Evolutionary conservation across 164 flowering plant genomes (phyloP), one percentile per base, ranked within the genome.

Genomic region (Vitis cinerea): DNA sequence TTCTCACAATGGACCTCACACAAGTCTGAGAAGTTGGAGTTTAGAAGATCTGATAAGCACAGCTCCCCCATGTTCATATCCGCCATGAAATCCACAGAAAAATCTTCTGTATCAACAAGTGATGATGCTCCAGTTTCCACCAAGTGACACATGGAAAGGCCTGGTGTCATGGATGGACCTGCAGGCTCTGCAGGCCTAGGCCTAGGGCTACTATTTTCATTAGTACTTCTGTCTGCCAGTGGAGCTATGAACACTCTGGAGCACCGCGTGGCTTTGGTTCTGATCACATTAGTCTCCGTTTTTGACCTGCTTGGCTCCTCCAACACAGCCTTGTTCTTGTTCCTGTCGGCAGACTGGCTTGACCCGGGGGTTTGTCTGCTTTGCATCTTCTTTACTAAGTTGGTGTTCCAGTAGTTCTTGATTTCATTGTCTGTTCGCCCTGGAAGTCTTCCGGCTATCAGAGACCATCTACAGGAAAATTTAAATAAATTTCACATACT

Each of bases 341-440:
- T 37, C 44, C 29, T 2, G 23, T 19, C 9, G 29, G 61, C 61
- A n/a, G 61, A n/a, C 27, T 17, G 29, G 61, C 19, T 58, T 58
- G 15, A 58, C 2, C 55, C 17, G 57, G n/a, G 57, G 61, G 19
- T 10, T 15, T 17, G 61, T 59, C 29, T 9, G 61, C 11, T 14
- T 23, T 27, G 59, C 16, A 68, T 30, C 68, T 63, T 78, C 23
- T 75, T 81, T 19, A 79, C 67, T 8, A 81, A 59, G 30, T 70
- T 81, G 31, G 81, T 80, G 72, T 80, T 80, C 83, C 79, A 79
- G 66, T 78, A 75, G 66, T 78, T 78, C 64, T 78, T 78, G 31
- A 78, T 78, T 75, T 78, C 81, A 78, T 78, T 79, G 79, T 79
- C 82, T 75, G 82, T 79, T 75, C 82, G 73, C 59, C 79, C 82